Base-by-base conservation (phyloP, 768 basidiomycete species). In the Amanita muscaria region DNA sequence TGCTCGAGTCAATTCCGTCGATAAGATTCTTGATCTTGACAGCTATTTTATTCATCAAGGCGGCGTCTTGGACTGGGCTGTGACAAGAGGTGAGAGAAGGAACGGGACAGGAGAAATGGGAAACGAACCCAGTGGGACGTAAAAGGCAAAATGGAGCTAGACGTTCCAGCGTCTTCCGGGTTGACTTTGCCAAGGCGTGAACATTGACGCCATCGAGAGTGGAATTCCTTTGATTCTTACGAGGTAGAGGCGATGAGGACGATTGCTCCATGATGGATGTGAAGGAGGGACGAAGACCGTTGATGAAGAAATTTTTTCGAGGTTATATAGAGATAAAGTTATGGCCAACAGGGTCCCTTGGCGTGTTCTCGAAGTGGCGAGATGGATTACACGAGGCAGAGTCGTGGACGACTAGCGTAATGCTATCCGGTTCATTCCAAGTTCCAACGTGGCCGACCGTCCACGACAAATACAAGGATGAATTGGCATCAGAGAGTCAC, bases 121-220 rank as follows among this genome's bases (percentile, higher is more conserved):
- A 38, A 12, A 47, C 6, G 22, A 27, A 49, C 31, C 51, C 54
- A 39, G 53, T 66, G 60, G 60, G 49, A 14, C 54, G 54, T 50
- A 56, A 56, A 33, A 66, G 56, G 14, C 56, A 59, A 44, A 64
- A 68, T 9, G 65, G 64, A 3, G 60, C 62, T 14, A 68, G 56
- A 7, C 66, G 60, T 40, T 68, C 64, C n/a, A 66, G 54, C 3
- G 64, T 61, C 49, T 66, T 68, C 23, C 60, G 51, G 1, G 64
- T 66, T 8, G 54, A 54, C 33, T 55, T 58, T 3, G 62, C 66
- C 10, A 62, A 53, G 9, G 51, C 44, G 12, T 52, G 33, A 7
- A 64, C 46, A 48, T 65, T 56, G 5, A 64, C 48, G 23, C 47
- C 51, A 8, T 46, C 36, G 21, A 46, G 24, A 15, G 25, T 39